Evolutionary conservation across 257 asterid genomes (phyloP).

Genomic region (Solanum microdontum): DNA sequence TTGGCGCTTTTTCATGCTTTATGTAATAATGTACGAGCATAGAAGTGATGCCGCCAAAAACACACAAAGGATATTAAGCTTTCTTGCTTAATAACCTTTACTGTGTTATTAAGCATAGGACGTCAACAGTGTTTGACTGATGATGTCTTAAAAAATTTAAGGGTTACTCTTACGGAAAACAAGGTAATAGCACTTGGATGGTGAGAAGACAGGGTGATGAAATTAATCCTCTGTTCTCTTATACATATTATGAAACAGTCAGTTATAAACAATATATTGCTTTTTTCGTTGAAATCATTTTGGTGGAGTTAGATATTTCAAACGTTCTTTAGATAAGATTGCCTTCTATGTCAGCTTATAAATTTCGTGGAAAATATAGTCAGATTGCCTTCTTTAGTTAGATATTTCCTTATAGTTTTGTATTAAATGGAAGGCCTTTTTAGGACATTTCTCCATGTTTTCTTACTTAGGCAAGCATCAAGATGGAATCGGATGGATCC

Average conservation of each 20-base stretch:
- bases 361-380: not conserved
- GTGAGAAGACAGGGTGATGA: not conserved
- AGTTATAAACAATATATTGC: not conserved
- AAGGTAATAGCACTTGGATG: not conserved
- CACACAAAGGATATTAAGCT: not conserved
- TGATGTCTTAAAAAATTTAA: not conserved
- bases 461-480: conserved; percentile 61
- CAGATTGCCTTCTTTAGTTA: no score
- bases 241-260: not conserved
- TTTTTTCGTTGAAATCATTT: not conserved
- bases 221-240: not conserved
- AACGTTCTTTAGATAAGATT: not conserved
- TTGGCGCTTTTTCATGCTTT: not conserved
- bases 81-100: not conserved
- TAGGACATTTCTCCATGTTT: not conserved
- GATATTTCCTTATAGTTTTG: not conserved
- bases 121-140: not conserved
- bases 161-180: not conserved
- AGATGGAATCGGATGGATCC: conserved; percentile 82
- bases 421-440: not conserved
- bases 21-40: not conserved
- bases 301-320: not conserved
- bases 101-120: not conserved
- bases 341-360: not conserved
- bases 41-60: not conserved